Evolutionary conservation across 441 rosid species (phyloP), one percentile per base, ranked within the genome.

Genomic region (Dalechampia spathulata): DNA sequence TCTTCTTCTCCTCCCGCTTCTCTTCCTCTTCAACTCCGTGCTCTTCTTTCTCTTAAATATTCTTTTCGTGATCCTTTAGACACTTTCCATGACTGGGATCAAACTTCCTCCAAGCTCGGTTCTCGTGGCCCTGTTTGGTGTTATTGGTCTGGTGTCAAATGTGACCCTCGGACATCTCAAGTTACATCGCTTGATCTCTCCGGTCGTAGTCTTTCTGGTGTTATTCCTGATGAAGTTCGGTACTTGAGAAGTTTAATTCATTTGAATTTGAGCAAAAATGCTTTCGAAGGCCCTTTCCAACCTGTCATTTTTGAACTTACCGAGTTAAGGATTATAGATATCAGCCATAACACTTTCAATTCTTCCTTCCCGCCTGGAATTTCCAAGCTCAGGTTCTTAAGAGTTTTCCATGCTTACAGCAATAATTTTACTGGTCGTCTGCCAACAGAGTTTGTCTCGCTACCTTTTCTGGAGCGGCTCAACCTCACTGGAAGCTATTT

Each of bases 401-500:
- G 60, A 58, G 46, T 75, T 45, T 72, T 92, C 71, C 75, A 82
- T 50, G 99, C 88, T 2, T 92, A 71, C 75, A 92, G 90, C 70
- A 89, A 89, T 71, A 76, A 63, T 64, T 89, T 92, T 75, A 73
- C 74, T 5, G 96, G 97, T 2, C 69, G 71, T 4, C 48, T 89
- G 2, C 97, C 97, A 4, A 30, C 25, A 7, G 99, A 85, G 12
- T 61, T 89, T 19, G 47, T 67, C 37, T 54, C 59, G 34, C 72
- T 89, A 17, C 83, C 61, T 61, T 80, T 58, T 68, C 66, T 92
- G 61, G 92, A 92, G 78, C 73, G 64, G 64, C 88, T 92, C 65
- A 92, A 92, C 68, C 80, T 92, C 14, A 93, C 97, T 0, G 99
- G 99, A 13, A 89, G 94, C 80, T 92, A 80, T 79, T 92, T 92